Evolutionary conservation across 2,329 filamentous ascomycete genomes (phyloP).

Genomic region (Beauveria australis): DNA sequence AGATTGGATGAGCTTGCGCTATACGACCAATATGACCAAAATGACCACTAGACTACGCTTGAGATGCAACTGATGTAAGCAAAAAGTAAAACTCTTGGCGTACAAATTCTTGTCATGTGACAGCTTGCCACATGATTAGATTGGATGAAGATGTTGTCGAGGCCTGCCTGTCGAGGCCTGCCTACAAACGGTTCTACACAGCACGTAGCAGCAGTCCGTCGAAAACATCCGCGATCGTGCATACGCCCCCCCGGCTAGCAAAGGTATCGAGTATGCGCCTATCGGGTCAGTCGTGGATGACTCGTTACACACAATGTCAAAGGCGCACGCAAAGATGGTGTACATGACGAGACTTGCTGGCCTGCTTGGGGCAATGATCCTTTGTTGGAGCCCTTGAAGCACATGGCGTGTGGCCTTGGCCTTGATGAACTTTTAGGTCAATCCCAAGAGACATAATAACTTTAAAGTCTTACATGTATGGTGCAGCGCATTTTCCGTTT

Average conservation of each 20-base stretch:
- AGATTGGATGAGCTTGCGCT: background rate
- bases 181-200: background rate
- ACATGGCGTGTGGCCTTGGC: background rate
- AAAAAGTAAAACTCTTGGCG: background rate
- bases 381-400: background rate
- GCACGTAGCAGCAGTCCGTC: background rate
- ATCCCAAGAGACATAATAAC: background rate
- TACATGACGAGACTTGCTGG: too few species aligned
- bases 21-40: constrained; percentile 2
- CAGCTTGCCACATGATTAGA: too few species aligned
- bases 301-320: too few species aligned
- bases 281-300: too few species aligned
- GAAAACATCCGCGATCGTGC: background rate
- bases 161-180: too few species aligned
- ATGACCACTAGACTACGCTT: constrained; percentile 3
- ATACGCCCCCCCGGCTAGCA: background rate
- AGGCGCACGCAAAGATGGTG: too few species aligned
- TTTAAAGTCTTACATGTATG: too few species aligned
- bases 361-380: too few species aligned
- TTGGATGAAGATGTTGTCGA: too few species aligned
- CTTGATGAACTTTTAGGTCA: background rate
- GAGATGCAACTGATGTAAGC: background rate
- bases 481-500: background rate
- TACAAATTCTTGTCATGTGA: too few species aligned
- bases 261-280: background rate